Percentiles rank a stretch among this genome's conserved stretches.
Evolutionary conservation across 805 yeast genomes (phyloP).

Genomic region (Saturnispora quitensis): DNA sequence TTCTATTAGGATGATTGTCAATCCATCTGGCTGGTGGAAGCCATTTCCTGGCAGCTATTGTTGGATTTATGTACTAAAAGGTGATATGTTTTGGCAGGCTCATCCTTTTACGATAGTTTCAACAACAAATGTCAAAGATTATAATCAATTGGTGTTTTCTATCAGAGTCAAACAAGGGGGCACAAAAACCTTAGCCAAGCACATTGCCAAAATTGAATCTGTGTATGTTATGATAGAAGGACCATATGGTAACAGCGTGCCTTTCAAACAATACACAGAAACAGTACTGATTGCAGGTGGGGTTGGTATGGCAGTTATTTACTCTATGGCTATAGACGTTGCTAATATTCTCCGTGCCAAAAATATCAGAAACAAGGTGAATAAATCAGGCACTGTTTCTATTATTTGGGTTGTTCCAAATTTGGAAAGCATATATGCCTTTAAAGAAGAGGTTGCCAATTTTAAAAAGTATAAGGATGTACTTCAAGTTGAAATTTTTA

Average conservation of each 20-base stretch:
- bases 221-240: conserved; percentile 48
- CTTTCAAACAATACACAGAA: conserved; percentile 38
- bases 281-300: conserved; percentile 55
- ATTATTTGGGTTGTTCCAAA: conserved; percentile 26
- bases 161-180: conserved; percentile 47
- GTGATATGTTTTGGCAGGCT: conserved; percentile 49
- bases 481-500: conserved; percentile 22
- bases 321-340: conserved; percentile 37
- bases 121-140: conserved; percentile 32
- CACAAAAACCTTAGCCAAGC: conserved; percentile 33
- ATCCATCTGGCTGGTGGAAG: conserved; percentile 46
- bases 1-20: conserved; percentile 40
- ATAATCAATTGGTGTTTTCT: conserved; percentile 34
- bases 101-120: conserved; percentile 58
- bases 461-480: conserved; percentile 19
- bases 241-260: conserved; percentile 45
- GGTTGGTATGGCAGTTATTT: conserved; percentile 52
- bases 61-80: conserved; percentile 41
- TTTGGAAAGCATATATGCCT: conserved; percentile 24
- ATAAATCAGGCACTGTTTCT: conserved; percentile 13
- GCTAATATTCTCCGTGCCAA: conserved; percentile 26
- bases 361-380: conserved; percentile 17
- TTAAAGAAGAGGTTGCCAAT: conserved; percentile 23
- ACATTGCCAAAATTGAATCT: conserved; percentile 21
- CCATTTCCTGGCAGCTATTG: conserved; percentile 55